These are phyloP conservation scores for Phytopythium chamaehyphon DNA, from an alignment of 352 stramenopile genomes.

Conservation along the genomic window DNA sequence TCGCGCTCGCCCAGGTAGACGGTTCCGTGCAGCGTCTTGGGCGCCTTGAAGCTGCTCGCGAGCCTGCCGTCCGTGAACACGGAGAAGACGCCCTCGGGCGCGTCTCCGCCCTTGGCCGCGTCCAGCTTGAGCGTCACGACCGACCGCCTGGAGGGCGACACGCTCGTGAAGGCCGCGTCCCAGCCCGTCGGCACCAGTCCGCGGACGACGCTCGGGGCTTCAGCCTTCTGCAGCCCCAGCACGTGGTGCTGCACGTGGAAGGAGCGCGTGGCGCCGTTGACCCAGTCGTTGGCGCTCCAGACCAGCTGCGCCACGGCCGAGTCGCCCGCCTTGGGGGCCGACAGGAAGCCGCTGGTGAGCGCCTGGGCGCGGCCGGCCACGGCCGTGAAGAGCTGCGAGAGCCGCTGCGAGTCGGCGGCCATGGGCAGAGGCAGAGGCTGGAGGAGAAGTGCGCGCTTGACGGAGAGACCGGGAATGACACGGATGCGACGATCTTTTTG, in stretches of 20 bases:
- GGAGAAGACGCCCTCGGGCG: slow-evolving; percentile 43
- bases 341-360: slow-evolving; percentile 39
- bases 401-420: slow-evolving; percentile 10
- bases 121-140: slow-evolving; percentile 60
- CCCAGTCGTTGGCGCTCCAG: slow-evolving; percentile 54
- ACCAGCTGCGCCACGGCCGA: slow-evolving; percentile 45
- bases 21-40: slow-evolving; percentile 61
- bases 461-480: background rate
- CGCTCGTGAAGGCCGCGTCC: slow-evolving; percentile 37
- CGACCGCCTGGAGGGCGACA: slow-evolving; percentile 48
- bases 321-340: slow-evolving; percentile 12
- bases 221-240: slow-evolving; percentile 9
- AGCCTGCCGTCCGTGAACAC: slow-evolving; percentile 42
- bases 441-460: background rate
- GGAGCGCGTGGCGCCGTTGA: slow-evolving; percentile 50
- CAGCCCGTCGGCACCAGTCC: slow-evolving; percentile 34
- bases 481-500: background rate
- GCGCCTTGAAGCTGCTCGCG: slow-evolving; percentile 48
- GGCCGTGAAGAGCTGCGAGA: slow-evolving; percentile 41
- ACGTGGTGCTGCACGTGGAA: slow-evolving; percentile 58
- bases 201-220: slow-evolving; percentile 19
- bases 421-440: background rate
- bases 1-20: slow-evolving; percentile 73
- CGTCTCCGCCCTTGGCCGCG: slow-evolving; percentile 29
- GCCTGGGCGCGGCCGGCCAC: slow-evolving; percentile 49